Percentiles rank a stretch among this genome's conserved stretches.
These are phyloP conservation scores for Kregervanrija fluxuum DNA, from an alignment of 805 yeast genomes.

Conservation along the genomic window DNA sequence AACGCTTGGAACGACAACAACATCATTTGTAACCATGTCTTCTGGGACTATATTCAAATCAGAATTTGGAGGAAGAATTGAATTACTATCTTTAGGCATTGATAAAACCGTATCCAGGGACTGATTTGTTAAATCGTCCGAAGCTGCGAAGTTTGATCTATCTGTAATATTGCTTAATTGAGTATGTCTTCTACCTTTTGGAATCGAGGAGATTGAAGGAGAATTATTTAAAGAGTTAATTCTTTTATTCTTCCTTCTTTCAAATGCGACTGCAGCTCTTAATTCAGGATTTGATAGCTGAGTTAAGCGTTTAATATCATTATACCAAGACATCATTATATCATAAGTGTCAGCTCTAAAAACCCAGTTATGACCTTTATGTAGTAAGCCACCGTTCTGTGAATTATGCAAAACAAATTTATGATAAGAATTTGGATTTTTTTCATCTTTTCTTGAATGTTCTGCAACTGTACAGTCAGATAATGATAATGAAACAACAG, in stretches of 20 bases:
- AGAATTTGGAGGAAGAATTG: neutral
- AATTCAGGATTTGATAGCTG: slow-evolving; percentile 52
- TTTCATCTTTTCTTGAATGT: slow-evolving; percentile 68
- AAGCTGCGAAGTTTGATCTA: neutral
- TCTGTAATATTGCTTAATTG: neutral
- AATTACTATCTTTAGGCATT: slow-evolving; percentile 13
- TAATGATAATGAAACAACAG: slow-evolving; percentile 74
- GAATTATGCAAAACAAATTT: slow-evolving; percentile 78
- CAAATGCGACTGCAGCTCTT: slow-evolving; percentile 41
- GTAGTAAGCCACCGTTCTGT: slow-evolving; percentile 64
- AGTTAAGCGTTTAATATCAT: slow-evolving; percentile 65
- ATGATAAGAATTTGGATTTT: slow-evolving; percentile 43
- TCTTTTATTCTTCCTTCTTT: slow-evolving; percentile 22
- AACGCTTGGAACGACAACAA: neutral
- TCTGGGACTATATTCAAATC: slow-evolving; percentile 1
- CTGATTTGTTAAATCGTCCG: slow-evolving; percentile 12
- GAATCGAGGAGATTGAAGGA: too few species aligned
- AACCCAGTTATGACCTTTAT: slow-evolving; percentile 89
- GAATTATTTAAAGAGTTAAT: slow-evolving; percentile 6
- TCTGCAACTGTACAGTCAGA: slow-evolving; percentile 78
- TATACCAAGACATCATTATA: slow-evolving; percentile 77
- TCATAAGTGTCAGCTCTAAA: slow-evolving; percentile 83
- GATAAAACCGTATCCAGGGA: slow-evolving; percentile 18
- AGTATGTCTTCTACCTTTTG: too few species aligned
- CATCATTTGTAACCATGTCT: slow-evolving; percentile 6